phyloP scores from a whole-genome alignment of 1,284 basidiomycete genomes.

The Schizophyllum amplum region DNA sequence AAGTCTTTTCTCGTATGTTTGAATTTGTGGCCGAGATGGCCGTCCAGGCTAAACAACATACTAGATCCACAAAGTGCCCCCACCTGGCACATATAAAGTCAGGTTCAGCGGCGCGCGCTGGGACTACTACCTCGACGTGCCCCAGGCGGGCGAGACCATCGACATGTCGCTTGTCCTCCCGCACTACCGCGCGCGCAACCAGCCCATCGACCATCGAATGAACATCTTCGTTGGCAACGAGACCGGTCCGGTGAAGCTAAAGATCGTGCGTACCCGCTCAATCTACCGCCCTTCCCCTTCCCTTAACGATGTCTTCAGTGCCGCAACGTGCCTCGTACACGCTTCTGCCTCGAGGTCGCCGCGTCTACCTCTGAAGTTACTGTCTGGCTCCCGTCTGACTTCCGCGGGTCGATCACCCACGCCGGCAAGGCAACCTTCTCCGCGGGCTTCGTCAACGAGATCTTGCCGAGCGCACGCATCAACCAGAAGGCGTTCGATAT shows the following conservation, averaged over 20 bases:
- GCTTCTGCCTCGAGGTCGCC: conserved; percentile 58
- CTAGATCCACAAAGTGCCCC: neutral
- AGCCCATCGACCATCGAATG: conserved; percentile 61
- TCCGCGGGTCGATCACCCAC: conserved; percentile 56
- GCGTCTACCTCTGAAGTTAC: conserved; percentile 55
- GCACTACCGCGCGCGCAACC: conserved; percentile 65
- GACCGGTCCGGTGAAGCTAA: conserved; percentile 49
- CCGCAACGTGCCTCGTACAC: conserved; percentile 50
- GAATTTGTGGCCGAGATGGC: neutral
- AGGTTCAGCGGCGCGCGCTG: conserved; percentile 49
- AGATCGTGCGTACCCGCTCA: conserved; percentile 45
- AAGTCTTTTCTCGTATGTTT: neutral
- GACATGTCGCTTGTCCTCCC: conserved; percentile 62
- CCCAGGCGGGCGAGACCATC: conserved; percentile 32
- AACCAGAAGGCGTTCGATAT: conserved; percentile 38
- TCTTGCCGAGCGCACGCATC: conserved; percentile 51
- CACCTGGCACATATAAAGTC: conserved; percentile 43
- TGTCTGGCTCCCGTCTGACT: conserved; percentile 70
- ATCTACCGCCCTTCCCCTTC: neutral
- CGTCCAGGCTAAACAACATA: neutral
- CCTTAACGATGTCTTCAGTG: conserved; percentile 35
- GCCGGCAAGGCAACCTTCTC: conserved; percentile 51
- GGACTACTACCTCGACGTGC: conserved; percentile 53
- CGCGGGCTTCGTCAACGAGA: conserved; percentile 62
- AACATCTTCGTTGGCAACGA: conserved; percentile 54